Base-by-base conservation (phyloP, 2,329 filamentous ascomycete genomes). In the Aureobasidium sp. region DNA sequence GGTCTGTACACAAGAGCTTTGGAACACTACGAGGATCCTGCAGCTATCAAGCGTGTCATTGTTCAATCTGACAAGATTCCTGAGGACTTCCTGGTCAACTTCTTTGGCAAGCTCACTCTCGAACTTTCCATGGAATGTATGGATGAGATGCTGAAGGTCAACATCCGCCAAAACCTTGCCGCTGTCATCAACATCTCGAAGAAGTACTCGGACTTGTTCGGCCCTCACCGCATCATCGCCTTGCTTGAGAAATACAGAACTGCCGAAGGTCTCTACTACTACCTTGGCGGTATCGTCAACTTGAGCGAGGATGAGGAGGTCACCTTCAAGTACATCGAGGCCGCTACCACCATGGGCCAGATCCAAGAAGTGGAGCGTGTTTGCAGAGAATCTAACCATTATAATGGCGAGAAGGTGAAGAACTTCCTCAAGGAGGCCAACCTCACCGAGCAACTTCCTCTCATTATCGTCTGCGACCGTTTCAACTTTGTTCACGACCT, bases 321-420 rank as follows among this genome's bases (percentile, higher is more conserved):
- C 34, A 89, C 94, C 73, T 99, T 97, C 86, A 99, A 99, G 82
- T 99, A 99, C 77, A 96, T 99, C 64, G 93, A 99, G 78, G 92
- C 94, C 62, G 94, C 95, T 36, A 96, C 92, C 27, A 89, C 87
- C 72, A 95, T 96, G 85, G 87, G 88, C 34, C 93, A 99, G 76
- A 85, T 96, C 71, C 92, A 90, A 67, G 94, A 99, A 73, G 94
- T 99, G 24, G 93, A 99, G 82, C 89, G 94, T 61, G 93, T 99
- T 71, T 97, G 93, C 79, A 87, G 95, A 65, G 94, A 99, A 75
- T 95, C 88, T 82, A 92, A 55, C 61, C 44, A 55, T 71, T 93
- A 92, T 78, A 93, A 97, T 74, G 84, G 92, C 0, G 92, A 97
- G 76, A 96, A 96, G 81, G 91, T 97, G 63, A 97, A 97, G 83